Percentiles rank a stretch among this genome's conserved stretches.
These are phyloP conservation scores for Leccinum sublutescens DNA, from an alignment of 768 basidiomycete species.

Conservation along the genomic window DNA sequence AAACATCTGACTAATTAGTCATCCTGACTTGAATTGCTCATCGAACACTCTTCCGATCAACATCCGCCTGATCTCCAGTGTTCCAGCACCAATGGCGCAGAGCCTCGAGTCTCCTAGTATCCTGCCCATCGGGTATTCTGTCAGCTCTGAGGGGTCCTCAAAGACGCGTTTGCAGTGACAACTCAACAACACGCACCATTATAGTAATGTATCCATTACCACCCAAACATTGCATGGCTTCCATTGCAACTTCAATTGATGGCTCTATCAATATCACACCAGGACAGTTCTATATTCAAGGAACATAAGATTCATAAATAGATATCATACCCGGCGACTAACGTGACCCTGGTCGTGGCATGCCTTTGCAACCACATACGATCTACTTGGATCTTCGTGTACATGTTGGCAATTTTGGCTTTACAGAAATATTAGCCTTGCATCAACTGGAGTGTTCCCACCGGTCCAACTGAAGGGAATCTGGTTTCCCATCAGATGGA, in stretches of 20 bases:
- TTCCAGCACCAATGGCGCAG: slow-evolving; percentile 95
- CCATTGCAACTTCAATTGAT: slow-evolving; percentile 78
- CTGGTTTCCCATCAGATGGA: slow-evolving; percentile 79
- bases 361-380: slow-evolving; percentile 88
- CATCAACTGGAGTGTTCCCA: slow-evolving; percentile 94
- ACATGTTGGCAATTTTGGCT: slow-evolving; percentile 92
- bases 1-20: not conserved
- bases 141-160: slow-evolving; percentile 27
- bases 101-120: slow-evolving; percentile 83
- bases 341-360: slow-evolving; percentile 72
- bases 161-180: not conserved
- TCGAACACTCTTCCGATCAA: slow-evolving; percentile 93
- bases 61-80: slow-evolving; percentile 94
- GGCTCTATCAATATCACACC: slow-evolving; percentile 91
- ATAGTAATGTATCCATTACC: slow-evolving; percentile 85
- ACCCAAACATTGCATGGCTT: slow-evolving; percentile 91
- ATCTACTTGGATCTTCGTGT: slow-evolving; percentile 84
- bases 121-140: slow-evolving; percentile 85
- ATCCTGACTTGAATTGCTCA: slow-evolving; percentile 47
- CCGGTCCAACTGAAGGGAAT: slow-evolving; percentile 72
- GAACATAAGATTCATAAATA: slow-evolving; percentile 6
- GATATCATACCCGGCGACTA: slow-evolving; percentile 61
- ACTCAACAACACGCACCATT: slow-evolving; percentile 55
- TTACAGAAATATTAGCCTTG: slow-evolving; percentile 41
- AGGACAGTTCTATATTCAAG: slow-evolving; percentile 68